Evolutionary conservation across 1,284 basidiomycete species (phyloP), one percentile per base, ranked within the genome.

Genomic region (Malassezia psittaci): DNA sequence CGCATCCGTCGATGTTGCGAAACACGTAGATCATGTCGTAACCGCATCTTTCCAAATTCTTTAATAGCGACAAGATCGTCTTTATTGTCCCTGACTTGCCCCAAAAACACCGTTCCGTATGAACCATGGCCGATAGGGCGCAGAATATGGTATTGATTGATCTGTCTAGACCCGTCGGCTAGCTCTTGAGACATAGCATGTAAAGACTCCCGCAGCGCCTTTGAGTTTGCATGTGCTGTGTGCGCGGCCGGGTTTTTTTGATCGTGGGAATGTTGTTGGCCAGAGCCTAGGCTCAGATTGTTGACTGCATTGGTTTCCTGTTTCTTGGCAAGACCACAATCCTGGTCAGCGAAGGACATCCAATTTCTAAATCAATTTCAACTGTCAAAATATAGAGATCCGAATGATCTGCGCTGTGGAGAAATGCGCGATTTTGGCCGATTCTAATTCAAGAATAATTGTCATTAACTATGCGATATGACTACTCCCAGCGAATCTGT

Each of bases 71-170:
- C 58, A 61, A 50, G 41, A 6, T 49, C 34, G 15, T 39, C n/a
- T 15, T n/a, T 59, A 16, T 73, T 62, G 10, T 65, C 56, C 32
- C 54, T 45, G 29, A 68, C 51, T 43, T 60, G 44, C 15, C 69
- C 72, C 11, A 64, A 57, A 43, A 67, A 62, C 0, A 74, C 72
- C 9, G 54, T 62, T 0, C 68, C 72, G 41, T 70, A 74, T 3
- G 69, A 60, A 5, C 72, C 72, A 13, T 64, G 53, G 0, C 72
- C 72, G 24, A 74, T 67, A n/a, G 65, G 52, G 6, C 65, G 59
- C 18, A 59, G 57, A 41, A 74, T 67, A 44, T 61, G 63, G 50
- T 74, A 74, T 50, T 74, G 72, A 49, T 74, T 74, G 56, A 74
- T 65, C 48, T 70, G 64, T 0, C 65, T 50, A 1, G 67, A 67